Evolutionary conservation across 805 yeast species (phyloP).

Genomic region (Spathaspora sp.): DNA sequence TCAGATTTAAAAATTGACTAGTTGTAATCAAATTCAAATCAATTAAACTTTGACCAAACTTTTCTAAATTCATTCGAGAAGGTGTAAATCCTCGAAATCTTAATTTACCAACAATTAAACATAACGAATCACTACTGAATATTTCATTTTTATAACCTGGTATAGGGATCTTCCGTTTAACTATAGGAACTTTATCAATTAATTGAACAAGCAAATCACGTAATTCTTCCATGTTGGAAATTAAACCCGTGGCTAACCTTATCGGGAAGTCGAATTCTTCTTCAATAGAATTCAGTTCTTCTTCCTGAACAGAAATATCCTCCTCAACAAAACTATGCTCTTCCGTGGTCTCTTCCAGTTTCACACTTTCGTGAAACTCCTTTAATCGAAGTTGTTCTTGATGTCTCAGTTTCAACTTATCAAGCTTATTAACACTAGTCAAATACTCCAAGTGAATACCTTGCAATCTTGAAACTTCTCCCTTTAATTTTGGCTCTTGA

Average conservation of each 20-base stretch:
- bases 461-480: slow-evolving; percentile 18
- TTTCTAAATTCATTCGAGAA: slow-evolving; percentile 32
- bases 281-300: neutral
- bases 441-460: slow-evolving; percentile 24
- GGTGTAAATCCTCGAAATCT: slow-evolving; percentile 34
- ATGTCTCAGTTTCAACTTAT: slow-evolving; percentile 25
- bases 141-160: slow-evolving; percentile 39
- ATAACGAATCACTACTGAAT: slow-evolving; percentile 36
- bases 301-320: neutral
- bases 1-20: slow-evolving; percentile 28
- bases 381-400: slow-evolving; percentile 27
- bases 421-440: slow-evolving; percentile 20
- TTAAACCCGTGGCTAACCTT: slow-evolving; percentile 21
- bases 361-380: slow-evolving; percentile 21
- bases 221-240: slow-evolving; percentile 17
- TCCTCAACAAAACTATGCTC: neutral
- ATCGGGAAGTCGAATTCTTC: slow-evolving; percentile 28
- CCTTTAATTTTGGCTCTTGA: slow-evolving; percentile 31
- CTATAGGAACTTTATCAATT: slow-evolving; percentile 19
- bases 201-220: slow-evolving; percentile 18
- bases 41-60: slow-evolving; percentile 36
- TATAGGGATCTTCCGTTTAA: slow-evolving; percentile 31
- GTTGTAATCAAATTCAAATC: slow-evolving; percentile 30
- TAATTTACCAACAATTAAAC: slow-evolving; percentile 20
- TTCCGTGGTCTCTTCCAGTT: neutral